phyloP scores from a whole-genome alignment of 2,329 filamentous ascomycete genomes.

The Neoarthrinium moseri region DNA sequence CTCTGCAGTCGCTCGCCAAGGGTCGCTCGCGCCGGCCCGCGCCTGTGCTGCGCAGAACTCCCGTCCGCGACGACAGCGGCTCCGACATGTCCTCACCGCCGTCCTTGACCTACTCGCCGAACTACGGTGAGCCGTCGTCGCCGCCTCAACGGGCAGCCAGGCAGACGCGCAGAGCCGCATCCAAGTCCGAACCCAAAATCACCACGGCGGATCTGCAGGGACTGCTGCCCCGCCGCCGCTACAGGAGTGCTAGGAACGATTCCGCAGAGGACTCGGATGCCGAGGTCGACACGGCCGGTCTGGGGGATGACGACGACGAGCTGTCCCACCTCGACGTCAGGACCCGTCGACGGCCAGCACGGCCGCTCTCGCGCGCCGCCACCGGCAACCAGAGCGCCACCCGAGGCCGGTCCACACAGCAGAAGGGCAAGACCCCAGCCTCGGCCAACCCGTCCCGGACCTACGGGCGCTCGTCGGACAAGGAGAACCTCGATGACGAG shows the following conservation, averaged over 20 bases:
- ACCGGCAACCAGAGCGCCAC: slow-evolving; percentile 20
- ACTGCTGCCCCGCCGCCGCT: slow-evolving; percentile 52
- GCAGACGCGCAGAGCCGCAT: slow-evolving; percentile 31
- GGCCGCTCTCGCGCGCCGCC: slow-evolving; percentile 28
- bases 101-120: slow-evolving; percentile 66
- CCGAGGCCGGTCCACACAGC: slow-evolving; percentile 11
- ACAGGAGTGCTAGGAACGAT: slow-evolving; percentile 34
- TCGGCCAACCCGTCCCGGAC: slow-evolving; percentile 35
- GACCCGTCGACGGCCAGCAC: slow-evolving; percentile 31
- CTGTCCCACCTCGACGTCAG: slow-evolving; percentile 44
- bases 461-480: slow-evolving; percentile 55
- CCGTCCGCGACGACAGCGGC: slow-evolving; percentile 36
- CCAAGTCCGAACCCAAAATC: slow-evolving; percentile 39
- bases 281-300: slow-evolving; percentile 46
- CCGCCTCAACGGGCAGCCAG: slow-evolving; percentile 23
- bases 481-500: slow-evolving; percentile 51
- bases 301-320: slow-evolving; percentile 56
- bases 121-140: slow-evolving; percentile 37
- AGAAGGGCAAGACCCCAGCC: slow-evolving; percentile 14
- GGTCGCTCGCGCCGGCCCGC: slow-evolving; percentile 31
- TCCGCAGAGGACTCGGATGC: slow-evolving; percentile 42
- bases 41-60: slow-evolving; percentile 31
- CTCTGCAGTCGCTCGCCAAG: slow-evolving; percentile 49
- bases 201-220: slow-evolving; percentile 55
- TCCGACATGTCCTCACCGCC: slow-evolving; percentile 63